Conservation (phyloP, 305 asterid genomes). For the Fraxinus paxiana region DNA sequence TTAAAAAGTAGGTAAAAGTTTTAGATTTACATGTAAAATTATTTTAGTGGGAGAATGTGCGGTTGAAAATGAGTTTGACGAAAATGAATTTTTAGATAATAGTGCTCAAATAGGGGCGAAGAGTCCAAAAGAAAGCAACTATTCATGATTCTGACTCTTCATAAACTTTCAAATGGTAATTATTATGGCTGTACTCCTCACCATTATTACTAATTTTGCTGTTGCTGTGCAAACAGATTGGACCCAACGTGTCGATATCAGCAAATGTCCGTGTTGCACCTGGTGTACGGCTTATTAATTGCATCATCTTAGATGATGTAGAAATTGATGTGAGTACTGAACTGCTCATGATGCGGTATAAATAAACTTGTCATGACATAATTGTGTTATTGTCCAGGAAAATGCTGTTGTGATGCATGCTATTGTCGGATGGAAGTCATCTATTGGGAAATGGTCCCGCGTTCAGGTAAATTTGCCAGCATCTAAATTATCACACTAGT, state of each 20-base stretch:
- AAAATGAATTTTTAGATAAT: neutral
- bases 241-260: constrained; percentile 77
- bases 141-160: neutral
- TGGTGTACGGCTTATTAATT: constrained; percentile 69
- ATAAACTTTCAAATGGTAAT: neutral
- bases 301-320: constrained; percentile 73
- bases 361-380: neutral
- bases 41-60: neutral
- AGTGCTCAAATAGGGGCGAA: neutral
- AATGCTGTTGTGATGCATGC: constrained; percentile 71
- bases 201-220: neutral
- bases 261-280: constrained; percentile 85
- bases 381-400: constrained; percentile 39
- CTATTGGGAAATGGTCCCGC: constrained; percentile 78
- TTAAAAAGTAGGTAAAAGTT: too few relatives aligned
- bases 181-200: neutral
- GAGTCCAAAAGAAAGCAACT: neutral
- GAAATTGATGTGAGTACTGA: constrained; percentile 46
- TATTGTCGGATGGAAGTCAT: constrained; percentile 76
- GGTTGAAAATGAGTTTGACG: neutral
- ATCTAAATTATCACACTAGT: neutral
- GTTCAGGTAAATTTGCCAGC: constrained; percentile 49
- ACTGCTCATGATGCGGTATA: neutral
- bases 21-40: too few relatives aligned
- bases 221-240: constrained; percentile 49